Conservation (phyloP, 495 filamentous ascomycete genomes). For the Cercophora sp. region DNA sequence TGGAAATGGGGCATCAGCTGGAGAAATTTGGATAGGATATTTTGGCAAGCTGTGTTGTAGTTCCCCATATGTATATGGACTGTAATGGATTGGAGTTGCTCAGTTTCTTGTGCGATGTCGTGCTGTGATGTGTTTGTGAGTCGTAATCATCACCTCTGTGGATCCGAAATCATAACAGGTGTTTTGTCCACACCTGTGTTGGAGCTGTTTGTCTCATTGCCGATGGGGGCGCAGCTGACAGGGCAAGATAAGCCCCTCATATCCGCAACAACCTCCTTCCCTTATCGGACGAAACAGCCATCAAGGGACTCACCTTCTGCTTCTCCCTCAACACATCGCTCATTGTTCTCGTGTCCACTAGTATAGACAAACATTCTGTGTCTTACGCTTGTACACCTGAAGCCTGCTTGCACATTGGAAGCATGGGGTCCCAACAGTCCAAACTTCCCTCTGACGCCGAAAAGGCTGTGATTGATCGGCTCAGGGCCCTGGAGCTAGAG, state of each 20-base stretch:
- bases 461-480: conserved; percentile 40
- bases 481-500: conserved; percentile 37
- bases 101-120: background rate
- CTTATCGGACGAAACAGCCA: background rate
- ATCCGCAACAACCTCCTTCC: conserved; percentile 5
- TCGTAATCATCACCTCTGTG: no score
- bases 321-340: background rate
- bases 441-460: conserved; percentile 31
- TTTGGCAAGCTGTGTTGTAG: conserved; percentile 5
- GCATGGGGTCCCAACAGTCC: conserved; percentile 49
- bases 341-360: background rate
- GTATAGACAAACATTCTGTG: background rate
- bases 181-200: background rate
- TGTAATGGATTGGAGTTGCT: conserved; percentile 33
- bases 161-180: no score
- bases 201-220: background rate
- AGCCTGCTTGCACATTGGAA: background rate
- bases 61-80: conserved; percentile 33
- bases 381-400: background rate
- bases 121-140: no score
- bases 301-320: background rate
- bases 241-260: conserved; percentile 1
- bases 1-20: conserved; percentile 14
- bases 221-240: background rate
- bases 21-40: conserved; percentile 17